phyloP scores from a whole-genome alignment of 2,329 filamentous ascomycete genomes.

The Aspergillus sergii region DNA sequence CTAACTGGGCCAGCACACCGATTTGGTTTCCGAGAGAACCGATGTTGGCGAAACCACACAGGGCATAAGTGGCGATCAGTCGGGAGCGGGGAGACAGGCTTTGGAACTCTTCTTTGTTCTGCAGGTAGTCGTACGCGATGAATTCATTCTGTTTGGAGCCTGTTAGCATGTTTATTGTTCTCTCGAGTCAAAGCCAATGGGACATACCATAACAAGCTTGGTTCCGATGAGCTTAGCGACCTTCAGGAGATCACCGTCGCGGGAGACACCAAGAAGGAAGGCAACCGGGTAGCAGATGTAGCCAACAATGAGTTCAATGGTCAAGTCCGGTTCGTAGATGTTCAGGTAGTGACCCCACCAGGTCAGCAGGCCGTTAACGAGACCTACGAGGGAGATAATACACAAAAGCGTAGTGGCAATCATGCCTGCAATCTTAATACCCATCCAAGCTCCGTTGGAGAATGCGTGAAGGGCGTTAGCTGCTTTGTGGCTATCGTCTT shows the following conservation, averaged over 20 bases:
- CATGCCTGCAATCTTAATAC: slow-evolving; percentile 84
- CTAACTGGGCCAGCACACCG: slow-evolving; percentile 80
- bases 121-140: slow-evolving; percentile 67
- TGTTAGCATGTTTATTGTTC: slow-evolving; percentile 2
- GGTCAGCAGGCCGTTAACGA: slow-evolving; percentile 74
- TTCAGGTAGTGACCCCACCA: slow-evolving; percentile 84
- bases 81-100: slow-evolving; percentile 68
- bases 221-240: slow-evolving; percentile 79
- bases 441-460: slow-evolving; percentile 80
- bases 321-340: slow-evolving; percentile 69
- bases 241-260: slow-evolving; percentile 63
- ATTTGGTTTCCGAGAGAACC: slow-evolving; percentile 88
- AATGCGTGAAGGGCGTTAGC: slow-evolving; percentile 83
- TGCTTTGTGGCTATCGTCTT: slow-evolving; percentile 71
- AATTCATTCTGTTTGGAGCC: slow-evolving; percentile 67
- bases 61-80: slow-evolving; percentile 82
- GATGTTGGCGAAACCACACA: slow-evolving; percentile 83
- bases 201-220: slow-evolving; percentile 73
- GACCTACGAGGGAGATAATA: slow-evolving; percentile 75
- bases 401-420: slow-evolving; percentile 78
- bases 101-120: slow-evolving; percentile 55
- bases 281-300: slow-evolving; percentile 78
- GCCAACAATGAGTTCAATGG: slow-evolving; percentile 73
- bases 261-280: slow-evolving; percentile 78
- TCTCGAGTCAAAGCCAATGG: slow-evolving; percentile 8